Percentiles rank a stretch among this genome's conserved stretches.
These are phyloP conservation scores for Sophora flavescens DNA, from an alignment of 306 rosid species.

Conservation along the genomic window DNA sequence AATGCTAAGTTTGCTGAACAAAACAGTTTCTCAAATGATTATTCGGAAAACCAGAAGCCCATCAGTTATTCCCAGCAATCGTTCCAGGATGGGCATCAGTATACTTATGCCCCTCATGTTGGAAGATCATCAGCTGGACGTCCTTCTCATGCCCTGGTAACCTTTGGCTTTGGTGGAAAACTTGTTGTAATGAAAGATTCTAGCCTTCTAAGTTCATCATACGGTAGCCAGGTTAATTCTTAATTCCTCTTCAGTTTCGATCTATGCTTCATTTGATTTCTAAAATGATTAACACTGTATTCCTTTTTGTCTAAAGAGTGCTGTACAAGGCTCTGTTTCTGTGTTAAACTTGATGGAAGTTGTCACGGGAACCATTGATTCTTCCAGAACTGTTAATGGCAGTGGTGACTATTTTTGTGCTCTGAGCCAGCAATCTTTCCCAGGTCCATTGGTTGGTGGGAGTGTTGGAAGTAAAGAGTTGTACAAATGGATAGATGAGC, in stretches of 20 bases:
- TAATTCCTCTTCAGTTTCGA: slow-evolving; percentile 38
- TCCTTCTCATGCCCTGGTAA: slow-evolving; percentile 82
- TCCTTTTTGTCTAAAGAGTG: slow-evolving; percentile 60
- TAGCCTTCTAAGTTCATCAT: slow-evolving; percentile 54
- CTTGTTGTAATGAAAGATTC: slow-evolving; percentile 78
- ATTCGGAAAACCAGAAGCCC: slow-evolving; percentile 59
- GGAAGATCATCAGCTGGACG: slow-evolving; percentile 83
- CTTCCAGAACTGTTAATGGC: slow-evolving; percentile 56
- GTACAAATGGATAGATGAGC: slow-evolving; percentile 88
- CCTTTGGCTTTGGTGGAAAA: slow-evolving; percentile 95
- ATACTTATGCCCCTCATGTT: slow-evolving; percentile 61
- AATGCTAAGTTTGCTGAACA: slow-evolving; percentile 55
- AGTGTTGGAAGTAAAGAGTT: slow-evolving; percentile 87
- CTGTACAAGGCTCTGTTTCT: slow-evolving; percentile 66
- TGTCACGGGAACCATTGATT: slow-evolving; percentile 51
- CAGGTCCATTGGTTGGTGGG: slow-evolving; percentile 94
- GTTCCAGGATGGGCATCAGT: slow-evolving; percentile 60
- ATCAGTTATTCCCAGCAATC: slow-evolving; percentile 59
- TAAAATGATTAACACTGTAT: slow-evolving; percentile 45
- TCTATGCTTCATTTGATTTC: slow-evolving; percentile 36
- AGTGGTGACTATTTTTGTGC: slow-evolving; percentile 66
- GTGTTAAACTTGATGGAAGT: slow-evolving; percentile 80
- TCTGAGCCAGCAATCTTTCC: slow-evolving; percentile 82
- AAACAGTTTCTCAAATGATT: slow-evolving; percentile 54
- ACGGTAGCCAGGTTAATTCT: slow-evolving; percentile 74